Evolutionary conservation across 2,329 filamentous ascomycete genomes (phyloP), one percentile per base, ranked within the genome.

Genomic region (Claviceps spartinae): DNA sequence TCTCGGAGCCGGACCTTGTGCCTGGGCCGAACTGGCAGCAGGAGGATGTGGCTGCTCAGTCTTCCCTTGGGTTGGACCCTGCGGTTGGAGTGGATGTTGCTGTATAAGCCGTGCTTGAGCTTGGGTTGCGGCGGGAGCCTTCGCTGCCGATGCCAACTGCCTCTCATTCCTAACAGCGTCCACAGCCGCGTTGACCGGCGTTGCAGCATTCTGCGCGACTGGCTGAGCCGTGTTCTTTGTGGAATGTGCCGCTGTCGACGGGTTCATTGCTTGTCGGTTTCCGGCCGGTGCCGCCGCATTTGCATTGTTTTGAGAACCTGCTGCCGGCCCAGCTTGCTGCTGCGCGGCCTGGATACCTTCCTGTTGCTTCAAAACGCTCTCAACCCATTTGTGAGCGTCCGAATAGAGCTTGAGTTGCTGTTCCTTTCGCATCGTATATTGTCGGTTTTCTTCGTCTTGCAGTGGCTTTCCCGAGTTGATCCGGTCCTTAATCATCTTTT

Each of bases 371-470:
- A 75, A 66, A 43, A 78, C 72, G 5, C 57, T 62, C 14, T 73
- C 72, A 3, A 78, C 70, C 57, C 73, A 78, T 20, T 65, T 68
- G 24, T 72, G 68, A 0, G 75, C 73, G 2, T 77, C 73, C 0
- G 60, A 60, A 54, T 77, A 69, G 8, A 65, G 55, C 55, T 76
- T 78, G 16, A 71, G 62, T 11, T 71, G 62, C 16, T 67, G 62
- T 2, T 72, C 72, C 54, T 70, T 73, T 42, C 69, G 68, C 1
- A 72, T 65, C 42, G 72, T 67, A 13, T 69, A 65, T 24, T 69
- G 66, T 52, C 70, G 72, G 36, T 70, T 59, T 49, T 79, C 75
- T 2, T 78, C 75, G 1, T 73, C 63, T 3, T 66, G 69, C 13
- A 77, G 61, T 0, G 69, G 64, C 20, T 68, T 70, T 2, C 72